Conservation (phyloP, 495 filamentous ascomycete genomes). For the Apodospora peruviana region DNA sequence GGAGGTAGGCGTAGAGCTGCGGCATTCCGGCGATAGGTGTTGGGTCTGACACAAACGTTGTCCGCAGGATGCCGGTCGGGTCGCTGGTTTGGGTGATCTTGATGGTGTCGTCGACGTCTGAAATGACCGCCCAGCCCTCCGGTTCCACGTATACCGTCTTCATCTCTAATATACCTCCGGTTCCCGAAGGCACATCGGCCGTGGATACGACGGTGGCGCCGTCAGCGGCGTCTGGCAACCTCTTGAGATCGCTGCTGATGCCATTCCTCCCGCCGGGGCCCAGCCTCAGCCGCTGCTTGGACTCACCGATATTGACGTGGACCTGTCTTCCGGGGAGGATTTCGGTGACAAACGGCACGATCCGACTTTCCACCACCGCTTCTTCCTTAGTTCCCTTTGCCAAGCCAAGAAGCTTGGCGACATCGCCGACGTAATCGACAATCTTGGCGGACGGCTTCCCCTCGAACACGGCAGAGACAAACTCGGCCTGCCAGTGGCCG, state of each 20-base stretch:
- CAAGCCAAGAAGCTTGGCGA: constrained; percentile 68
- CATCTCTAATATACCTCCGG: constrained; percentile 47
- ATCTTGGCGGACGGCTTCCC: constrained; percentile 59
- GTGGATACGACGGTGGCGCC: constrained; percentile 37
- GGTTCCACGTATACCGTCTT: constrained; percentile 68
- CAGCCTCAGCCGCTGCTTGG: constrained; percentile 43
- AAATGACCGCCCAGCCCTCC: constrained; percentile 82
- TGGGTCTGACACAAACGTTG: constrained; percentile 71
- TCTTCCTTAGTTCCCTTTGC: constrained; percentile 57
- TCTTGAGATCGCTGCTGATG: constrained; percentile 56
- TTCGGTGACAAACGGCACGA: constrained; percentile 71
- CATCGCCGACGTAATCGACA: constrained; percentile 59
- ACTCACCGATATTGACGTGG: constrained; percentile 45
- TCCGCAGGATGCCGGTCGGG: constrained; percentile 69
- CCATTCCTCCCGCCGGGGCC: constrained; percentile 68
- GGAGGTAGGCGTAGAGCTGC: constrained; percentile 65
- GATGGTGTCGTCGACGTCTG: constrained; percentile 96
- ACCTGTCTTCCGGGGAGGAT: constrained; percentile 65
- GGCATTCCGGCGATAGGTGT: constrained; percentile 75
- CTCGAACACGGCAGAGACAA: constrained; percentile 74
- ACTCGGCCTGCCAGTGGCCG: constrained; percentile 67
- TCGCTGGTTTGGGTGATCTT: constrained; percentile 81
- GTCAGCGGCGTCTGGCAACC: constrained; percentile 31
- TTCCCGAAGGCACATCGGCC: constrained; percentile 42
- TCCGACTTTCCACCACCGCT: constrained; percentile 58